phyloP scores from a whole-genome alignment of 2,329 filamentous ascomycete genomes.

The Blastomyces silverae region DNA sequence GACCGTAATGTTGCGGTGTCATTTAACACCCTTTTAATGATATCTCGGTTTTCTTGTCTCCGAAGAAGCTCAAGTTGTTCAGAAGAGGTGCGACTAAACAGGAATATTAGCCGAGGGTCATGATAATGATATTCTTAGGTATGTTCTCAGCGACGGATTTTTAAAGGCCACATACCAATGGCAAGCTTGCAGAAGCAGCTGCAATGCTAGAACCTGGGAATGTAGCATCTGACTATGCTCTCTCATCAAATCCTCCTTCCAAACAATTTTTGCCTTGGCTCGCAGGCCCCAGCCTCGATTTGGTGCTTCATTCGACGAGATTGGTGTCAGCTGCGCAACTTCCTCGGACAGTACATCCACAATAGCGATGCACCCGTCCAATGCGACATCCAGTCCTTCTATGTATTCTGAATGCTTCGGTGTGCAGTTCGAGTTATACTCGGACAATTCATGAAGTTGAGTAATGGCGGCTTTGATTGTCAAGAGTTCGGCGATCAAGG shows the following conservation, averaged over 20 bases:
- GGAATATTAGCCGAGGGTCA: background rate
- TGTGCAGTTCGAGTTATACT: constrained; percentile 24
- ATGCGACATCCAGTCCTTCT: constrained; percentile 30
- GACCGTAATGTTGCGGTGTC: constrained; percentile 34
- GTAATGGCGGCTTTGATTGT: constrained; percentile 35
- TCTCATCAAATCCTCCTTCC: constrained; percentile 36
- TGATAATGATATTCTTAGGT: too few relatives aligned
- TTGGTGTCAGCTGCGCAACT: constrained; percentile 29
- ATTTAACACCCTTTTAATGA: constrained; percentile 34
- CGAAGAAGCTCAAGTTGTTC: constrained; percentile 34
- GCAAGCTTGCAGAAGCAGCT: constrained; percentile 35
- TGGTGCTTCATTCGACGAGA: constrained; percentile 19
- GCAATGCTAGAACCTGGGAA: constrained; percentile 35
- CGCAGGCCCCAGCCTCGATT: constrained; percentile 24
- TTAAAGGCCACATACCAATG: constrained; percentile 30
- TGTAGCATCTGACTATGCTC: constrained; percentile 33
- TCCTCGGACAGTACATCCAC: constrained; percentile 35
- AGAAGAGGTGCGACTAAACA: constrained; percentile 28
- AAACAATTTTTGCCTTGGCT: constrained; percentile 29
- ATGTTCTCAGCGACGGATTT: background rate
- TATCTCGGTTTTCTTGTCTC: constrained; percentile 29
- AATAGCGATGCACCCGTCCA: constrained; percentile 33
- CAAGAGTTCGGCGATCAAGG: constrained; percentile 33
- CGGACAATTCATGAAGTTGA: constrained; percentile 34
- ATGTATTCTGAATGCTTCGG: constrained; percentile 27